Evolutionary conservation across 345 rosid species (phyloP).

Genomic region (Kandelia obovata): DNA sequence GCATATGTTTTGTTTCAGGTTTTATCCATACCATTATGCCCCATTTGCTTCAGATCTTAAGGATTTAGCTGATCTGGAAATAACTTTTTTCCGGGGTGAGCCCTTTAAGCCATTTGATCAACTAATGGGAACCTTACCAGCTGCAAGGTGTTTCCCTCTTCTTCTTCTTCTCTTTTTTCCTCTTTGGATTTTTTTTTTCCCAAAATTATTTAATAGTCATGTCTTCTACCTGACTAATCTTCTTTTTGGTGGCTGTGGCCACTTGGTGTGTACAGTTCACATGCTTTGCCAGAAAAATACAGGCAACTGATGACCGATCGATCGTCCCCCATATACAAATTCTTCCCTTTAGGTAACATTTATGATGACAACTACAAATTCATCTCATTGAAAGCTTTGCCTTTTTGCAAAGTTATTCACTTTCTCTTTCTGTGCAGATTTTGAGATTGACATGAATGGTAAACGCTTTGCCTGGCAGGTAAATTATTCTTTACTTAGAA

Average conservation of each 20-base stretch:
- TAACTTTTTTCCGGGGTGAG: slow-evolving; percentile 81
- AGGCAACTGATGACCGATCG: slow-evolving; percentile 80
- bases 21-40: slow-evolving; percentile 97
- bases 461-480: slow-evolving; percentile 99
- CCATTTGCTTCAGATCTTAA: slow-evolving; percentile 98
- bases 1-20: slow-evolving; percentile 52
- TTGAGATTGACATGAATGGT: slow-evolving; percentile 97
- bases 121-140: slow-evolving; percentile 95
- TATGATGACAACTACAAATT: slow-evolving; percentile 2
- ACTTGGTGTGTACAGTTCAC: slow-evolving; percentile 52
- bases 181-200: neutral
- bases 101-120: slow-evolving; percentile 99
- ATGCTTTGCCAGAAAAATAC: slow-evolving; percentile 81
- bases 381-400: neutral
- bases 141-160: slow-evolving; percentile 61
- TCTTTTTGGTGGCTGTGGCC: slow-evolving; percentile 19
- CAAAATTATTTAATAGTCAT: neutral
- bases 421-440: slow-evolving; percentile 52
- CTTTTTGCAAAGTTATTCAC: neutral
- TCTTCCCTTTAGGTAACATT: slow-evolving; percentile 75
- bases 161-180: neutral
- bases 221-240: slow-evolving; percentile 3
- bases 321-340: slow-evolving; percentile 62
- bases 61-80: slow-evolving; percentile 71
- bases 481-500: slow-evolving; percentile 3